Evolutionary conservation across 2,329 filamentous ascomycete species (phyloP), one percentile per base, ranked within the genome.

Genomic region (Arthroderma sp.): DNA sequence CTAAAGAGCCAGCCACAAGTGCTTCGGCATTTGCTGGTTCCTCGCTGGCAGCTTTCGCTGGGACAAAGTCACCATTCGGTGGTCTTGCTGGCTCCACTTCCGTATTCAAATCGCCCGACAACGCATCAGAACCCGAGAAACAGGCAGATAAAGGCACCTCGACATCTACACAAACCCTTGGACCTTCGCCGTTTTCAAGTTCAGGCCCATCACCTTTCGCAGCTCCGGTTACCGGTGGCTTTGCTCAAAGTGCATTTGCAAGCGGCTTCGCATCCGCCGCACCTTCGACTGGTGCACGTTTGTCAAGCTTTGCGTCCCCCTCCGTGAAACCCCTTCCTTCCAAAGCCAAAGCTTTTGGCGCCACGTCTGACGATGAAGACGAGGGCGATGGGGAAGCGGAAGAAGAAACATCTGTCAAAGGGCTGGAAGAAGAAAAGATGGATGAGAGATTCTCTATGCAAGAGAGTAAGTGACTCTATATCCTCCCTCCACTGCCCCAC

Each of bases 301-400:
- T 87, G 6, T 73, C 74, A 2, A 82, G 74, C 53, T 94, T 94
- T 63, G 85, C 80, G 36, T 78, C 80, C 38, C 72, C 78, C 22
- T 62, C 63, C 15, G 75, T 73, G 42, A 65, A 66, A 32, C 54
- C 66, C 10, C 36, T 43, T 27, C 31, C 48, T n/a, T 51, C 50
- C 15, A 58, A 60, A 43, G 40, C 55, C 3, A 85, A 77, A 62
- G 75, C 85, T 0, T 91, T 94, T 58, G 86, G 86, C 30, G 83
- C 43, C 9, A 36, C 85, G 8, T 77, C 84, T 1, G 79, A 80
- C 34, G 63, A 66, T 40, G 60, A 68, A 43, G 66, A 66, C 29
- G 65, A 68, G 4, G 67, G 70, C 29, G 65, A 68, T 4, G 67
- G 70, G 5, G 67, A 70, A 28, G 68, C 71, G 3, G 69, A 71